Conservation (phyloP, 2,329 filamentous ascomycete genomes). For the Huntiella omanensis region DNA sequence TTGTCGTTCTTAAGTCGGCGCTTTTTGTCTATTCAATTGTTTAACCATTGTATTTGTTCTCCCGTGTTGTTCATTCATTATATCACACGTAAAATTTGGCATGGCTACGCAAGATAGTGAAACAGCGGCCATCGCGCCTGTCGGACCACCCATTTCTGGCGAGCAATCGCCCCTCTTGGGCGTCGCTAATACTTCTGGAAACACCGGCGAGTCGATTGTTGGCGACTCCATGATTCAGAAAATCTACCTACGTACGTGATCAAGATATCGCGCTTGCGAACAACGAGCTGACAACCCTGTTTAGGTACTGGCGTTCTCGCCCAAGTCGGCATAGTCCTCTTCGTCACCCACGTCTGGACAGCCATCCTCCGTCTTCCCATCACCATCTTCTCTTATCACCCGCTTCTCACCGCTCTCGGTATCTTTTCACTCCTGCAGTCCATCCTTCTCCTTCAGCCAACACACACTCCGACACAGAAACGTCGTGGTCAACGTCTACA, state of each 20-base stretch:
- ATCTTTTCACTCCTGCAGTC: slow-evolving; percentile 61
- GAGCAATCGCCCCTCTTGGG: slow-evolving; percentile 28
- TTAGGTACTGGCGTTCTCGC: slow-evolving; percentile 65
- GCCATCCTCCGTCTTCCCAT: slow-evolving; percentile 50
- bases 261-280: slow-evolving; percentile 5
- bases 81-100: not conserved
- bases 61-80: too few relatives aligned
- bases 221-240: slow-evolving; percentile 48
- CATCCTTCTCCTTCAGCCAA: slow-evolving; percentile 74
- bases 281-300: not conserved
- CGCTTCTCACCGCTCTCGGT: slow-evolving; percentile 49
- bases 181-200: slow-evolving; percentile 32
- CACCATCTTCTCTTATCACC: slow-evolving; percentile 77
- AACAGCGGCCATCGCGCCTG: not conserved
- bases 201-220: slow-evolving; percentile 46
- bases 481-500: slow-evolving; percentile 40
- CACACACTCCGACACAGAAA: slow-evolving; percentile 60
- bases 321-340: slow-evolving; percentile 58
- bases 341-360: slow-evolving; percentile 60
- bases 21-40: too few relatives aligned
- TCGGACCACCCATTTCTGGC: slow-evolving; percentile 14
- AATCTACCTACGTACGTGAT: slow-evolving; percentile 47
- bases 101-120: not conserved
- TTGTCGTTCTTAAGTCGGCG: too few relatives aligned
- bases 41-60: too few relatives aligned